Percentiles rank a stretch among this genome's conserved stretches.
These are phyloP conservation scores for Magnaporthiopsis poae DNA, from an alignment of 2,329 filamentous ascomycete genomes.

Conservation along the genomic window DNA sequence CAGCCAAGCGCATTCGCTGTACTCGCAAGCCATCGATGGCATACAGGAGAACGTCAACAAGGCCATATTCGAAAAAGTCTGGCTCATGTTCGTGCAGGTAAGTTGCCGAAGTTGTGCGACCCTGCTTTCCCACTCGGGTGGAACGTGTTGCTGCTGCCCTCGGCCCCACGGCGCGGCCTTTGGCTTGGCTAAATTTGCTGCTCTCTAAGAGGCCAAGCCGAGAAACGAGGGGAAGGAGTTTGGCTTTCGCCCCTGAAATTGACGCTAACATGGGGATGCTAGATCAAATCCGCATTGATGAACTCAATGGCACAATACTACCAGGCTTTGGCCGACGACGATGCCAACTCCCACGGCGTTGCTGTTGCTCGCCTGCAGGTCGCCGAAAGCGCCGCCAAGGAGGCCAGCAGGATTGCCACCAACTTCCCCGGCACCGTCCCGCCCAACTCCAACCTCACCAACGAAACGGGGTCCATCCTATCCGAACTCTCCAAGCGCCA, in stretches of 20 bases:
- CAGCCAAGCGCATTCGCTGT: constrained; percentile 80
- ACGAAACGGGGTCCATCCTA: constrained; percentile 66
- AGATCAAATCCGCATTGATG: constrained; percentile 71
- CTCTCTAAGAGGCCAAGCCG: background rate
- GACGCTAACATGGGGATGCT: constrained; percentile 13
- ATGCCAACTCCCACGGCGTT: constrained; percentile 75
- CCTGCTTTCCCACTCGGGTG: background rate
- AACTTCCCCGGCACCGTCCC: constrained; percentile 73
- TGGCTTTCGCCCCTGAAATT: background rate
- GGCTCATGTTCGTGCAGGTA: constrained; percentile 74
- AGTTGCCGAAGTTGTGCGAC: constrained; percentile 16
- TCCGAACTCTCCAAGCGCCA: constrained; percentile 80
- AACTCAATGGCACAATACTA: constrained; percentile 84
- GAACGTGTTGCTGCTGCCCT: background rate
- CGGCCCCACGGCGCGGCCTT: background rate
- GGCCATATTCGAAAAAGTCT: constrained; percentile 87
- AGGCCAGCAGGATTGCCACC: constrained; percentile 66
- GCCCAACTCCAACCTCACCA: constrained; percentile 69
- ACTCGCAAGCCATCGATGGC: constrained; percentile 77
- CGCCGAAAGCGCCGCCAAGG: constrained; percentile 67
- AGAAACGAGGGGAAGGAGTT: background rate
- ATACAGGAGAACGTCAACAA: constrained; percentile 86
- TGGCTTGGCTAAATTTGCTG: background rate
- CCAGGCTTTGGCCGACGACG: constrained; percentile 82
- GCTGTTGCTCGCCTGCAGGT: constrained; percentile 74